Conservation (phyloP, 352 stramenopile species). For the Globisporangium spinosum region DNA sequence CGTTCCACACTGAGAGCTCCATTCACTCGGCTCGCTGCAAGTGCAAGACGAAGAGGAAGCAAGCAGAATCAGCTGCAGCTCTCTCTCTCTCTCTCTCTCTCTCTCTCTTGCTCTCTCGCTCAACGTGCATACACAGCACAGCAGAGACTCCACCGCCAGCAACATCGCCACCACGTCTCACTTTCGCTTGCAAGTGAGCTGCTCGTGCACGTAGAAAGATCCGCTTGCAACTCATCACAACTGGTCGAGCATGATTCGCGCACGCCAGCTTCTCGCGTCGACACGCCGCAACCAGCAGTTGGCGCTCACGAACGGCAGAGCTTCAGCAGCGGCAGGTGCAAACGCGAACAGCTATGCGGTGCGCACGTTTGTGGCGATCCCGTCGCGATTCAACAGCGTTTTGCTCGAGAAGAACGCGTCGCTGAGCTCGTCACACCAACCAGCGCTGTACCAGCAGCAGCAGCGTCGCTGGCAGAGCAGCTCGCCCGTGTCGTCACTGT, state of each 20-base stretch:
- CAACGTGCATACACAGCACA: background rate
- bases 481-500: background rate
- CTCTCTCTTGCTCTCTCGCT: background rate
- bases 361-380: constrained; percentile 10
- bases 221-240: background rate
- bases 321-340: background rate
- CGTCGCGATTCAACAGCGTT: constrained; percentile 8
- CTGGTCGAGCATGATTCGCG: constrained; percentile 21
- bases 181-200: background rate
- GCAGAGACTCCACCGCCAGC: background rate
- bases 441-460: background rate
- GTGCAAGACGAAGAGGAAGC: constrained; percentile 2
- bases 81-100: background rate
- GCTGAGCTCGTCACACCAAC: background rate
- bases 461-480: constrained; percentile 17
- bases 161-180: background rate
- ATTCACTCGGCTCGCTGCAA: constrained; percentile 6
- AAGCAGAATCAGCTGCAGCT: constrained; percentile 3
- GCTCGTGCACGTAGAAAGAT: background rate
- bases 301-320: constrained; percentile 14
- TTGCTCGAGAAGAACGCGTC: constrained; percentile 11
- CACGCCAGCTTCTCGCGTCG: constrained; percentile 20
- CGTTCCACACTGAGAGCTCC: background rate
- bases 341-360: constrained; percentile 12
- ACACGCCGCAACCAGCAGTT: constrained; percentile 20